Evolutionary conservation across 129 eudicot species (phyloP), one percentile per base, ranked within the genome.

Genomic region (Centrapalus pauciflorus): DNA sequence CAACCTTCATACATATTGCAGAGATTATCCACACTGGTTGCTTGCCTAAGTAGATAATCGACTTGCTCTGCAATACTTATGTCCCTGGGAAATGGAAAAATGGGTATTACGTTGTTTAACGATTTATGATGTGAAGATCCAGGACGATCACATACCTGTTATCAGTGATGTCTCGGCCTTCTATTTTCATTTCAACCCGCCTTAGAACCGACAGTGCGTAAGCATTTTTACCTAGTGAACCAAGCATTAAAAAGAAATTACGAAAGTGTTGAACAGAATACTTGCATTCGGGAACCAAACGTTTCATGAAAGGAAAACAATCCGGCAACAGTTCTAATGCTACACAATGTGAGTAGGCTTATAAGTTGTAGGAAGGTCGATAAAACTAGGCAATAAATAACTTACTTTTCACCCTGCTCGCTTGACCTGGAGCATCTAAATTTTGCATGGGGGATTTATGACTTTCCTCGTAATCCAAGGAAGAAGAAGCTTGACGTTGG

Each of bases 1-100:
- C 99, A 93, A 32, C 99, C 99, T 86, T 93, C 99, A 51, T 93
- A 93, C 99, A 93, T 93, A 61, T 89, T 93, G 84, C 99, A 93
- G 59, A 93, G 96, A 72, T 93, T 93, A 82, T 93, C 99, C 68
- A 81, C 76, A 43, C 86, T 89, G 11, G 96, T 93, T 33, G 99
- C 96, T 80, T 88, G 99, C 89, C 84, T 86, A 48, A 93, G 85
- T 70, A 93, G 85, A 86, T 77, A 81, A 82, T 93, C 96, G 5
- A 93, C 99, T 70, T 93, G 99, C 80, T 93, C 99, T 12, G 83
- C 73, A 69, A 84, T 63, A 69, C 82, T 89, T 14, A 86, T 73
- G 76, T 86, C 95, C 73, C 99, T 93, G 95, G 19, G 34, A 54
- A 52, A 61, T 38, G 10, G 4, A 30, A 5, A 49, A 40, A 11